These are phyloP conservation scores for Emmonsiellopsis sp. DNA, from an alignment of 2,329 filamentous ascomycete genomes.

Conservation along the genomic window DNA sequence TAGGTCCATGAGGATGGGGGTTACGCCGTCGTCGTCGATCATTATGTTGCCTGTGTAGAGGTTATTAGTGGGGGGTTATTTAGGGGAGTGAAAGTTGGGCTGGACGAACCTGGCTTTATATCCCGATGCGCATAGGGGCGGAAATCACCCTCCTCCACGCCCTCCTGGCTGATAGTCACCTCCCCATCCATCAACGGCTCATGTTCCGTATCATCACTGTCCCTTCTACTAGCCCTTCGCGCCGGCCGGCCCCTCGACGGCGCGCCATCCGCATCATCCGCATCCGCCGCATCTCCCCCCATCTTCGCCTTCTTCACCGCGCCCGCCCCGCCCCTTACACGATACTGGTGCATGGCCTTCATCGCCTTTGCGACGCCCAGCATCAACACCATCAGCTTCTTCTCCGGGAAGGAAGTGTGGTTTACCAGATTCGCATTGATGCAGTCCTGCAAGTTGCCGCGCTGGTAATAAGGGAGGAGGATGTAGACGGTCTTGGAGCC, in stretches of 20 bases:
- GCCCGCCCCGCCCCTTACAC: slow-evolving; percentile 49
- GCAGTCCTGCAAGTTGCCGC: slow-evolving; percentile 93
- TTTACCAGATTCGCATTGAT: slow-evolving; percentile 99
- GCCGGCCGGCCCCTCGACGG: slow-evolving; percentile 29
- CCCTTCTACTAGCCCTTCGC: slow-evolving; percentile 39
- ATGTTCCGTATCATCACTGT: slow-evolving; percentile 66
- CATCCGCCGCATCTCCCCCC: slow-evolving; percentile 46
- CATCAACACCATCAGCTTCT: slow-evolving; percentile 79
- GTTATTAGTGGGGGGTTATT: background rate
- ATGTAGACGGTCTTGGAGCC: slow-evolving; percentile 93
- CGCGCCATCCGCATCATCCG: slow-evolving; percentile 40
- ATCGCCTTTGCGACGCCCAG: slow-evolving; percentile 84
- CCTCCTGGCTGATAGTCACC: slow-evolving; percentile 57
- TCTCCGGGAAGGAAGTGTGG: slow-evolving; percentile 81
- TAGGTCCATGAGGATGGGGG: slow-evolving; percentile 93
- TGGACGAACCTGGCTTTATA: slow-evolving; percentile 76
- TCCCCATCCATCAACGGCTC: slow-evolving; percentile 77
- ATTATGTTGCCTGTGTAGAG: slow-evolving; percentile 70
- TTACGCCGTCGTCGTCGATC: slow-evolving; percentile 84
- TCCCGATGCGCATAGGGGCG: slow-evolving; percentile 89
- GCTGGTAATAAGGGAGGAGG: slow-evolving; percentile 84
- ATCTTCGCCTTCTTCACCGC: slow-evolving; percentile 49
- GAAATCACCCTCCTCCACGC: slow-evolving; percentile 57
- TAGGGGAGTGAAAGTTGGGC: background rate
- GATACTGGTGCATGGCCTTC: slow-evolving; percentile 85